Evolutionary conservation across 768 basidiomycete species (phyloP), one percentile per base, ranked within the genome.

Genomic region (Boletus subcaerulescens): DNA sequence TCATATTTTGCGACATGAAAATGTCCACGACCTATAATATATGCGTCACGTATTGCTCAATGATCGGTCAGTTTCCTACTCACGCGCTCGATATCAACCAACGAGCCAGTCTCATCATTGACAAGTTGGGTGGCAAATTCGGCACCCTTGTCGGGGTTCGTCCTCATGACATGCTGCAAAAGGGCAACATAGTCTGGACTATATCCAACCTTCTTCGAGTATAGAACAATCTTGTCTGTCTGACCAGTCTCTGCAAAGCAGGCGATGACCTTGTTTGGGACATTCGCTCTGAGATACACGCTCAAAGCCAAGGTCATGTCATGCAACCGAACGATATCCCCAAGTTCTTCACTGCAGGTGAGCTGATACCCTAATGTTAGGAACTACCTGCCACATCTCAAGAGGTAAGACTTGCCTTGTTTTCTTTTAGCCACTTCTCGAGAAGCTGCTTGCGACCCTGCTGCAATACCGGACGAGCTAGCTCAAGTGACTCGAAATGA

Each of bases 361-460:
- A 99, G 85, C 93, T 97, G 50, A 40, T 29, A 44, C 47, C 44
- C 32, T 15, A 18, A 61, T 29, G 43, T 69, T 52, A 67, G 50
- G 31, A 33, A 20, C 42, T 24, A 17, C n/a, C 39, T 24, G 17
- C n/a, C 39, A 42, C 24, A 14, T 60, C 71, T 43, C 7, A 44
- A 32, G 29, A 36, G 7, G 3, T 13, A 39, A 49, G 17, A 50
- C 55, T 39, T 55, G 87, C 94, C 85, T 98, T 99, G 77, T 97
- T 98, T 80, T 99, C 97, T 74, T 99, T 99, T 57, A 99, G 76
- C 97, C 97, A 99, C 66, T 98, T 98, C 77, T 99, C 97, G 15
- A 99, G 77, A 43, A 98, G 77, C 65, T 98, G 93, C 74, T 99
- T 98, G 71, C 93, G 85, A 35, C 93, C 93, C 74, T 99, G 97